Percentiles rank a stretch among this genome's conserved stretches.
Evolutionary conservation across 2,329 filamentous ascomycete species (phyloP).

Genomic region (Cladobotryum mycophilum): DNA sequence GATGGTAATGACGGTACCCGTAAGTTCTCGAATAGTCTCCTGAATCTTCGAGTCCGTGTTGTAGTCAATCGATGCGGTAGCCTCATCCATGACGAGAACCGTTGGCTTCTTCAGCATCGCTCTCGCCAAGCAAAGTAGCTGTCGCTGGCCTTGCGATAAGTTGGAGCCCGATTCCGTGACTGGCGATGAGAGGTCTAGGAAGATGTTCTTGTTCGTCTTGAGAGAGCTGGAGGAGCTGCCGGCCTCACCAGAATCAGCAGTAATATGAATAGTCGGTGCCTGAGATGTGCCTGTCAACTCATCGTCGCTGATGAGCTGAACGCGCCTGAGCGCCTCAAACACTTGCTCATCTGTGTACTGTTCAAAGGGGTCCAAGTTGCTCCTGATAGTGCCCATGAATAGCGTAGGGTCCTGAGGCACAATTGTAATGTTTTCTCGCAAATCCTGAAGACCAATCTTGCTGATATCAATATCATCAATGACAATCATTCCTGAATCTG

Average conservation of each 20-base stretch:
- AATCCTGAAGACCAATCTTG: constrained; percentile 82
- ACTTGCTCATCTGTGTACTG: constrained; percentile 87
- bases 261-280: constrained; percentile 18
- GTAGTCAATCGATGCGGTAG: constrained; percentile 95
- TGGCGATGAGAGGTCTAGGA: constrained; percentile 75
- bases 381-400: constrained; percentile 86
- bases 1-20: constrained; percentile 92
- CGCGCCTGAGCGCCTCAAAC: constrained; percentile 76
- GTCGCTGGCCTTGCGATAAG: constrained; percentile 90
- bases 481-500: constrained; percentile 80
- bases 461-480: constrained; percentile 91
- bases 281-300: constrained; percentile 33
- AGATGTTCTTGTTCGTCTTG: constrained; percentile 86
- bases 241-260: constrained; percentile 11
- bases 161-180: constrained; percentile 91
- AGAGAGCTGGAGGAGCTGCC: constrained; percentile 20
- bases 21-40: constrained; percentile 88
- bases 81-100: constrained; percentile 98
- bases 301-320: constrained; percentile 72
- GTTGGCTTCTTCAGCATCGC: constrained; percentile 87
- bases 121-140: constrained; percentile 87
- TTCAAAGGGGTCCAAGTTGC: constrained; percentile 87
- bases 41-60: constrained; percentile 94
- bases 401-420: constrained; percentile 95
- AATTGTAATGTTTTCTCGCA: constrained; percentile 92